Evolutionary conservation across 2,329 filamentous ascomycete species (phyloP).

Genomic region (Diaporthe helianthi): DNA sequence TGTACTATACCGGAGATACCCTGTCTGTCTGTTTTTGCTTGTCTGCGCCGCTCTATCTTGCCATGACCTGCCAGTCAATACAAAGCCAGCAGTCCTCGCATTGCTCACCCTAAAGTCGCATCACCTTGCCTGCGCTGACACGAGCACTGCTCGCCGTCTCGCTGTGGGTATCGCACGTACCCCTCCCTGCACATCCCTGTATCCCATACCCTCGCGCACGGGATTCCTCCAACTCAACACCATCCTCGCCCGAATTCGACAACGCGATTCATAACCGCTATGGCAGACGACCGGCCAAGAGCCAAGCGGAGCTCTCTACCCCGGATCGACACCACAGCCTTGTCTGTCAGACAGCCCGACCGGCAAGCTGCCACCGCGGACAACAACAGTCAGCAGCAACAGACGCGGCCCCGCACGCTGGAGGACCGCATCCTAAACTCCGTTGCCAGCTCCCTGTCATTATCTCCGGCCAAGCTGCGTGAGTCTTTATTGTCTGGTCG

Average conservation of each 20-base stretch:
- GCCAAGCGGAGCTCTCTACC: slow-evolving; percentile 30
- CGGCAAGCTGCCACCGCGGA: neutral
- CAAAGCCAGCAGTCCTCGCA: slow-evolving; percentile 9
- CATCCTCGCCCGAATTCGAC: neutral
- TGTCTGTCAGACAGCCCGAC: slow-evolving; percentile 7
- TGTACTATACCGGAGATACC: slow-evolving; percentile 31
- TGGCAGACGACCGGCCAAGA: slow-evolving; percentile 31
- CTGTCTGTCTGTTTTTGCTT: slow-evolving; percentile 4
- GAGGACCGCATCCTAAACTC: slow-evolving; percentile 33
- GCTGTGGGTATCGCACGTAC: neutral
- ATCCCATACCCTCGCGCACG: slow-evolving; percentile 4
- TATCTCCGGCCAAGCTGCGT: slow-evolving; percentile 30
- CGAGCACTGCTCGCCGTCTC: neutral
- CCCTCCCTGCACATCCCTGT: neutral
- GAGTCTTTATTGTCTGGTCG: slow-evolving; percentile 24
- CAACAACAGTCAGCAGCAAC: slow-evolving; percentile 3
- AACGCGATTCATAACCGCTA: neutral
- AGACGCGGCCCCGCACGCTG: slow-evolving; percentile 26
- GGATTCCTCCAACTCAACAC: neutral
- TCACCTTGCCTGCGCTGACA: slow-evolving; percentile 1
- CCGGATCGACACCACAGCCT: slow-evolving; percentile 26
- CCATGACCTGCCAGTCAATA: slow-evolving; percentile 28
- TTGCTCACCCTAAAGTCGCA: slow-evolving; percentile 9
- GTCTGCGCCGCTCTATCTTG: slow-evolving; percentile 3
- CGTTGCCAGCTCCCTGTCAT: slow-evolving; percentile 31